Percentiles rank a stretch among this genome's conserved stretches.
Conservation (phyloP, 1,139 yeast species). For the Lodderomyces pseudojiufengensis region DNA sequence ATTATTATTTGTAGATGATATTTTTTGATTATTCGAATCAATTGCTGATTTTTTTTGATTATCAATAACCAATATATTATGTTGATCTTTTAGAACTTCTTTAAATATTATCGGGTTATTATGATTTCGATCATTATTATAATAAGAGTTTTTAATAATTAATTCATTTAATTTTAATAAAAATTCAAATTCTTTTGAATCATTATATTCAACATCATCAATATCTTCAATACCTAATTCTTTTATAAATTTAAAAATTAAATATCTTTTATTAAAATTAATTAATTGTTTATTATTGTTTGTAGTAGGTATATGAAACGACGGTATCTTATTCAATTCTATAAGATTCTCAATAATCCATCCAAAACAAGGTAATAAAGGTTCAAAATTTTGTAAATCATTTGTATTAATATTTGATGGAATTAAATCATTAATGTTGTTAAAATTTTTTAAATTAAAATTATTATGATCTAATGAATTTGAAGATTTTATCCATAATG, state of each 20-base stretch:
- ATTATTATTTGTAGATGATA: background rate
- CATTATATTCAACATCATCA: constrained; percentile 25
- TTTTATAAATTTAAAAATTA: constrained; percentile 39
- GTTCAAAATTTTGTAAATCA: constrained; percentile 36
- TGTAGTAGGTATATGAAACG: constrained; percentile 25
- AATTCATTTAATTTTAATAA: constrained; percentile 41
- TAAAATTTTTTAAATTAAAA: constrained; percentile 15
- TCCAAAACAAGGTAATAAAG: constrained; percentile 77
- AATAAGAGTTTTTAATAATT: constrained; percentile 16
- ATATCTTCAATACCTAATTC: constrained; percentile 41
- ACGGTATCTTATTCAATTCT: constrained; percentile 35
- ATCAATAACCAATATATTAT: constrained; percentile 30
- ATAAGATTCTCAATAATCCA: constrained; percentile 47
- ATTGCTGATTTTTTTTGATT: constrained; percentile 29
- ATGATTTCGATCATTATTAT: constrained; percentile 16
- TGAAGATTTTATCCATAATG: constrained; percentile 63
- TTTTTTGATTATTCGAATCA: background rate
- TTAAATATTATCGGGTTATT: constrained; percentile 30
- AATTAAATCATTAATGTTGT: constrained; percentile 34
- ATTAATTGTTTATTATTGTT: constrained; percentile 17
- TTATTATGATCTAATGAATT: constrained; percentile 16
- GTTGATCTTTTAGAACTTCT: constrained; percentile 33
- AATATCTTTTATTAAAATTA: constrained; percentile 43
- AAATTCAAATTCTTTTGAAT: constrained; percentile 45
- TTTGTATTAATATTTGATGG: constrained; percentile 26